These are phyloP conservation scores for Phytophthora cryptogea DNA, from an alignment of 352 stramenopile species.

Conservation along the genomic window DNA sequence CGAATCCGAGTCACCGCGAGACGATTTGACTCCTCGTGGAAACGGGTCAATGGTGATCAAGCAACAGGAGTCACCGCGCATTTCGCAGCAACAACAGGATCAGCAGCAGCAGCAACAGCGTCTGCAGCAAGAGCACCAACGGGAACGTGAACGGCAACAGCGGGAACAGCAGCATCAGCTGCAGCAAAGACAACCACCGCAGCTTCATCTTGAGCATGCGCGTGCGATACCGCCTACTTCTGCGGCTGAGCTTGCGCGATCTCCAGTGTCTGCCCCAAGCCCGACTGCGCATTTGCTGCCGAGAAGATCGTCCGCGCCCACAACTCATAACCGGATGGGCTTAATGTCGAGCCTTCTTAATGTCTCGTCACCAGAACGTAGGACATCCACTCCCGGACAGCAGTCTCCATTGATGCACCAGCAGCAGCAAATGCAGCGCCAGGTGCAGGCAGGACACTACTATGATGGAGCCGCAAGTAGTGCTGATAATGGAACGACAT, in stretches of 20 bases:
- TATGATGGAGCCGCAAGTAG: slow-evolving; percentile 35
- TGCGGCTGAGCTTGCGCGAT: slow-evolving; percentile 33
- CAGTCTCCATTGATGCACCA: slow-evolving; percentile 55
- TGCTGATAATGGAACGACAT: slow-evolving; percentile 14
- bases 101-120: slow-evolving; percentile 17
- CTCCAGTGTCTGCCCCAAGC: slow-evolving; percentile 39
- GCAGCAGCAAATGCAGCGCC: slow-evolving; percentile 37
- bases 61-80: slow-evolving; percentile 43
- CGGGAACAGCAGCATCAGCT: slow-evolving; percentile 22
- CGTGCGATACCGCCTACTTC: slow-evolving; percentile 24
- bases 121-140: slow-evolving; percentile 11
- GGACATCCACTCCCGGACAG: slow-evolving; percentile 35
- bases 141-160: slow-evolving; percentile 4
- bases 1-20: slow-evolving; percentile 77
- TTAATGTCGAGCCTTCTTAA: slow-evolving; percentile 85
- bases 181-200: slow-evolving; percentile 22
- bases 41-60: slow-evolving; percentile 44
- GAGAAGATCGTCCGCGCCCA: slow-evolving; percentile 26
- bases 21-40: slow-evolving; percentile 42
- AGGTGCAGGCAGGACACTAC: slow-evolving; percentile 42
- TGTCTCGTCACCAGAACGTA: slow-evolving; percentile 63
- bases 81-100: slow-evolving; percentile 23
- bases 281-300: slow-evolving; percentile 68
- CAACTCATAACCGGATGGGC: slow-evolving; percentile 58
- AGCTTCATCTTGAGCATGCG: slow-evolving; percentile 32